Conservation (phyloP, 2,329 filamentous ascomycete species). For the Aspergillus melleus region DNA sequence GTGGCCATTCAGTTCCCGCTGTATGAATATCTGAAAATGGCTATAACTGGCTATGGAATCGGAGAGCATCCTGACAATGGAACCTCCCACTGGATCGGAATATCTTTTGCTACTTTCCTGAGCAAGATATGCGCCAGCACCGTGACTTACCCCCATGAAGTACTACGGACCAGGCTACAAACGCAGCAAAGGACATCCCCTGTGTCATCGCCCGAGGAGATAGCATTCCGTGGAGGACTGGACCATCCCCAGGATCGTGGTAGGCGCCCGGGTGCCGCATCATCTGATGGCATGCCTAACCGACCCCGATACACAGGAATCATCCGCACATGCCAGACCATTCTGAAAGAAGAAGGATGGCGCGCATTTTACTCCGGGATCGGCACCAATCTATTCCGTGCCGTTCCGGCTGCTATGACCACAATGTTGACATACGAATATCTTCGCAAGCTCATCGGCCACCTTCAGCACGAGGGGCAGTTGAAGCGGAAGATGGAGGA, state of each 20-base stretch:
- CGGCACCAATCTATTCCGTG: conserved; percentile 95
- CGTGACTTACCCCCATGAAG: conserved; percentile 95
- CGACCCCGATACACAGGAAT: conserved; percentile 70
- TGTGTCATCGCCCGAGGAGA: conserved; percentile 50
- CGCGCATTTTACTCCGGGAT: conserved; percentile 95
- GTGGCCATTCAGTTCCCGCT: conserved; percentile 96
- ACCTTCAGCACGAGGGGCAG: conserved; percentile 55
- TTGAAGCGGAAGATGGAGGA: conserved; percentile 27
- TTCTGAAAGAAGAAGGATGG: conserved; percentile 90
- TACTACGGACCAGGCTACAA: conserved; percentile 88
- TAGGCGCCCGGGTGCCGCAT: conserved; percentile 44
- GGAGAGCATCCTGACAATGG: conserved; percentile 65
- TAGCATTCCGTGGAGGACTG: conserved; percentile 47
- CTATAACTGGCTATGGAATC: conserved; percentile 87
- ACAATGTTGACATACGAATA: conserved; percentile 98
- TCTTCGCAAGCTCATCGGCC: conserved; percentile 55
- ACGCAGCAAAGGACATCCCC: conserved; percentile 75
- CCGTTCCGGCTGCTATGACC: conserved; percentile 91
- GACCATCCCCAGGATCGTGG: conserved; percentile 46
- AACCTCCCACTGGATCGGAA: conserved; percentile 75
- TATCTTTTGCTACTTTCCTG: conserved; percentile 83
- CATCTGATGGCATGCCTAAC: conserved; percentile 60
- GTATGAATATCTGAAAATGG: conserved; percentile 89
- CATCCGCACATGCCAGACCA: conserved; percentile 77
- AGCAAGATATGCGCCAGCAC: conserved; percentile 94